Evolutionary conservation across 108 stramenopile species (phyloP).

Genomic region (Bacterosira constricta): DNA sequence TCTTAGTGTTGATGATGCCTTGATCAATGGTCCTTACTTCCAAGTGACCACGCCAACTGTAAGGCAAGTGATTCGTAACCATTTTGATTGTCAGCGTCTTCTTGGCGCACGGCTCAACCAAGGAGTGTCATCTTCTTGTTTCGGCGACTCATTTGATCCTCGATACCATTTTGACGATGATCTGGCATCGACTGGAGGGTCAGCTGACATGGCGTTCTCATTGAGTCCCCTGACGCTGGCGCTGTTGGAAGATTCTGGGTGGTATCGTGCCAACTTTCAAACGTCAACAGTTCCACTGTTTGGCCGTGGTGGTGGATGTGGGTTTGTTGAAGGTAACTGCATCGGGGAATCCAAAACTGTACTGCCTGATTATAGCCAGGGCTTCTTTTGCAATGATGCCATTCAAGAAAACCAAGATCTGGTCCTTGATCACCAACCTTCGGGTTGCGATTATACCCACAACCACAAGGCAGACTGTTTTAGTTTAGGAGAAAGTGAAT

Average conservation of each 20-base stretch:
- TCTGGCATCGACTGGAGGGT: constrained; percentile 14
- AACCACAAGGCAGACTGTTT: constrained; percentile 49
- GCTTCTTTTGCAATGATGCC: constrained; percentile 47
- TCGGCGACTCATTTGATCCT: constrained; percentile 59
- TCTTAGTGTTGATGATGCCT: background rate
- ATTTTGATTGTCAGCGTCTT: constrained; percentile 51
- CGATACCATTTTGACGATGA: constrained; percentile 51
- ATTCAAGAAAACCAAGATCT: background rate
- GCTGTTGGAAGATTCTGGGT: constrained; percentile 51
- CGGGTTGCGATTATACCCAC: constrained; percentile 54
- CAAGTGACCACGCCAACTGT: constrained; percentile 56
- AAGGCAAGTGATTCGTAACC: constrained; percentile 46
- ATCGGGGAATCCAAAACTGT: constrained; percentile 12
- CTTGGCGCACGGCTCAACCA: constrained; percentile 43
- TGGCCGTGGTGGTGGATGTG: constrained; percentile 53
- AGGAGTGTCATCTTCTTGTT: constrained; percentile 39
- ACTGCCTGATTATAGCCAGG: constrained; percentile 46
- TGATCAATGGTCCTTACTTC: constrained; percentile 3
- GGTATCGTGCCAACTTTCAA: constrained; percentile 67
- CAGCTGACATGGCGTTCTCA: constrained; percentile 42
- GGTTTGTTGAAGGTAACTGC: constrained; percentile 48
- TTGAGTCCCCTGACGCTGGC: constrained; percentile 51
- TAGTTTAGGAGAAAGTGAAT: background rate
- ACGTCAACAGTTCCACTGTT: constrained; percentile 36
- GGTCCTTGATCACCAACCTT: constrained; percentile 21